Evolutionary conservation across 768 basidiomycete genomes (phyloP).

Genomic region (Suillus americanus): DNA sequence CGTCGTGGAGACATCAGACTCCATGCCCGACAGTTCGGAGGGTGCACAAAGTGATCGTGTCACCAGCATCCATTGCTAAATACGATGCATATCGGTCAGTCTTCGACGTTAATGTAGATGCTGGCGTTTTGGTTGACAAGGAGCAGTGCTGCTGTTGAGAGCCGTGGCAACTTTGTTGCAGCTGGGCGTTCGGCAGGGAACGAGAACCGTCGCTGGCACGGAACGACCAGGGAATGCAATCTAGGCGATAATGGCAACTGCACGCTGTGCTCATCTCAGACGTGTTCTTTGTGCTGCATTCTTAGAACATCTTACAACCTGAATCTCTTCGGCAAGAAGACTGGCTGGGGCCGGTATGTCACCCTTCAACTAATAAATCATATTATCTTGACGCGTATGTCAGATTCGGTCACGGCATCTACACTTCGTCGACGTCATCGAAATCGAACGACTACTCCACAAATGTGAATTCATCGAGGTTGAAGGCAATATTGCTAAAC

Average conservation of each 20-base stretch:
- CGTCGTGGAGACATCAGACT: conserved; percentile 66
- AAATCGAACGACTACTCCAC: conserved; percentile 76
- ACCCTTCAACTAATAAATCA: not conserved
- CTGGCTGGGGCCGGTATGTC: conserved; percentile 65
- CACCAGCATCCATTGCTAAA: conserved; percentile 46
- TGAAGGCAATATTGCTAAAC: conserved; percentile 70
- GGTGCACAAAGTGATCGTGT: conserved; percentile 63
- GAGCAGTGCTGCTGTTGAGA: conserved; percentile 53
- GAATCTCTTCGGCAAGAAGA: conserved; percentile 64
- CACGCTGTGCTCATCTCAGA: conserved; percentile 47
- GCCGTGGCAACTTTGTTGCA: conserved; percentile 55
- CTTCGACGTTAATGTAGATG: not conserved
- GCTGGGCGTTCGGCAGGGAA: conserved; percentile 61
- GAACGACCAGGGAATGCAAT: conserved; percentile 63
- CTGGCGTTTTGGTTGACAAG: not conserved
- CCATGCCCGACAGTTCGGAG: conserved; percentile 56
- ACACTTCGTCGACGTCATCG: conserved; percentile 78
- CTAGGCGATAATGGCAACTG: conserved; percentile 62
- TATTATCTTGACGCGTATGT: not conserved
- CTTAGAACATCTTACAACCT: conserved; percentile 65
- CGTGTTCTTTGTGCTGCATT: conserved; percentile 65
- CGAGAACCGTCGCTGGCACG: conserved; percentile 76
- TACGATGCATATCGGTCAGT: conserved; percentile 64
- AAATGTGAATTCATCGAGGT: conserved; percentile 51
- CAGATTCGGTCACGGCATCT: conserved; percentile 71